Evolutionary conservation across 441 rosid genomes (phyloP), one percentile per base, ranked within the genome.

Genomic region (Biscutella auriculata): DNA sequence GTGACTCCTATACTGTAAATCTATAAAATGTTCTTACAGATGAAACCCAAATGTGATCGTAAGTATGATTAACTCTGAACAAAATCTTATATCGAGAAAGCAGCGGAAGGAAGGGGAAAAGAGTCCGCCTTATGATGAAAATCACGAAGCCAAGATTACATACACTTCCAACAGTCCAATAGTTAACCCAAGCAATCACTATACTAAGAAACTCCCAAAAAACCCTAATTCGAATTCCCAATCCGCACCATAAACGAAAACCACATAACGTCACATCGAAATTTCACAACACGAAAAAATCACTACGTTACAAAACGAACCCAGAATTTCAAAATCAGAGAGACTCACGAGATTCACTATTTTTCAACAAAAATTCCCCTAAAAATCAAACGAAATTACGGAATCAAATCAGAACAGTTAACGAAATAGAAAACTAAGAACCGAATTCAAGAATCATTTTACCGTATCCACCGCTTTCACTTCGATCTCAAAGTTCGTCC

Each of bases 381-480:
- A 40, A 16, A 35, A 7, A 39, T 6, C 6, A 21, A 39, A 17
- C 34, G 25, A 26, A 48, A 60, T 9, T 53, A 55, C 45, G 45
- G 41, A 40, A 23, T 36, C 56, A 33, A 46, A 62, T 21, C 44
- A 30, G 16, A 67, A 12, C 49, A 46, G 33, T 6, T 45, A 32
- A 30, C 32, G 10, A 6, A 33, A 33, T 7, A 25, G 5, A 41
- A 36, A 14, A 30, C 12, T 26, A 13, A 3, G 27, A 26, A 17
- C 52, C 28, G 35, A 34, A 23, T 28, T 30, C 30, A 19, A 15
- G 32, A 15, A 56, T 36, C 57, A 61, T 9, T 33, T 46, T 61
- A 89, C 97, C 80, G 68, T 53, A 62, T 89, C 88, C 34, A 76
- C 67, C 0, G 93, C 84, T 9, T 78, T 77, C 13, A 86, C 95